Evolutionary conservation across 768 basidiomycete genomes (phyloP).

Genomic region (Phanerodontia chrysosporium): DNA sequence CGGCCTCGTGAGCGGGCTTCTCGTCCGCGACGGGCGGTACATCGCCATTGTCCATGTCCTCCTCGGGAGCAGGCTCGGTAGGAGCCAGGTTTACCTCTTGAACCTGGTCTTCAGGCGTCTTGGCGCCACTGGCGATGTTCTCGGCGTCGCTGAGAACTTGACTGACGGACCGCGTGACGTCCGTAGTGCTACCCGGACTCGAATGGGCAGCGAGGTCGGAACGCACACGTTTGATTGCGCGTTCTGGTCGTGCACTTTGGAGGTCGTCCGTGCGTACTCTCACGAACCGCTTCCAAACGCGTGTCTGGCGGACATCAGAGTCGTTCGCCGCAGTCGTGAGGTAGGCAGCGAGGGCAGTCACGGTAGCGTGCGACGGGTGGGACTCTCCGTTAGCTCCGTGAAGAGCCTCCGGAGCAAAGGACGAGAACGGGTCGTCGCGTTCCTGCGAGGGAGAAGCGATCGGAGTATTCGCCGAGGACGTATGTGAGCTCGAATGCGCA

Average conservation of each 20-base stretch:
- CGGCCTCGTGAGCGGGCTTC: conserved; percentile 5
- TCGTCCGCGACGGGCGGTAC: neutral
- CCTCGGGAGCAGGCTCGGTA: neutral
- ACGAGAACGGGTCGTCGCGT: conserved; percentile 56
- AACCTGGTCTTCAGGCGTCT: conserved; percentile 22
- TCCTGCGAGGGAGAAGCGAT: conserved; percentile 51
- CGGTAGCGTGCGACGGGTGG: conserved; percentile 42
- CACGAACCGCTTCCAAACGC: conserved; percentile 83
- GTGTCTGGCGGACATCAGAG: conserved; percentile 52
- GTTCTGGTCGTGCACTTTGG: conserved; percentile 81
- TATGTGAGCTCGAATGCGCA: conserved; percentile 16
- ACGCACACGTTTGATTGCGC: conserved; percentile 82
- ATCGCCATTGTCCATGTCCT: neutral
- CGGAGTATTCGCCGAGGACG: conserved; percentile 37
- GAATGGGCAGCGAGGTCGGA: conserved; percentile 79
- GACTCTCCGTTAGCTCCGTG: conserved; percentile 17
- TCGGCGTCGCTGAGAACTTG: conserved; percentile 27
- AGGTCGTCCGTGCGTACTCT: conserved; percentile 83
- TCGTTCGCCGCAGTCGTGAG: conserved; percentile 76
- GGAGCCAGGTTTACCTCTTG: neutral
- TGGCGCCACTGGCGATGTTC: conserved; percentile 10
- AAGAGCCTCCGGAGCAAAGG: conserved; percentile 17
- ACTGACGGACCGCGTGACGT: conserved; percentile 29
- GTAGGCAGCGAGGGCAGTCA: conserved; percentile 72
- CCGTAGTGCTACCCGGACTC: conserved; percentile 27